Evolutionary conservation across 805 yeast genomes (phyloP).

Genomic region (Cyberlindnera mrakii): DNA sequence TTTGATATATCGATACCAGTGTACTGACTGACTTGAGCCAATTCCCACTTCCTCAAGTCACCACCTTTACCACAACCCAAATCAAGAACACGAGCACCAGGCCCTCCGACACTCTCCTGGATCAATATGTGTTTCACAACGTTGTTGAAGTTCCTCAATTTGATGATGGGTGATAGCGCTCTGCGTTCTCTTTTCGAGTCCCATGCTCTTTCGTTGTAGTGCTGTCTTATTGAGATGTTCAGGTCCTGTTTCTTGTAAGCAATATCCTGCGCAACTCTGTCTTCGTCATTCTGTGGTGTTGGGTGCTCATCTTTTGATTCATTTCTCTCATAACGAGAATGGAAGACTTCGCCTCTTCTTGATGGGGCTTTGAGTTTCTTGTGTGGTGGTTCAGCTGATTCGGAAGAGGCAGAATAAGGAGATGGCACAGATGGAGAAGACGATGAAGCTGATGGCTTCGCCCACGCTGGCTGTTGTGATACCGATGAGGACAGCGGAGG

Average conservation of each 20-base stretch:
- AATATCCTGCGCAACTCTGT: constrained; percentile 18
- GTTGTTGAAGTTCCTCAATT: constrained; percentile 84
- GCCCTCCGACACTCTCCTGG: constrained; percentile 50
- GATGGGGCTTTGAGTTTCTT: constrained; percentile 12
- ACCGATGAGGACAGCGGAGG: constrained; percentile 5
- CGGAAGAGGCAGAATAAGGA: background rate
- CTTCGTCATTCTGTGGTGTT: background rate
- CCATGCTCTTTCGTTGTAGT: constrained; percentile 80
- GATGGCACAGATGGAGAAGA: background rate
- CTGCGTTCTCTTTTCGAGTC: constrained; percentile 59
- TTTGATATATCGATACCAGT: constrained; percentile 92
- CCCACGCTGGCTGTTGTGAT: constrained; percentile 1
- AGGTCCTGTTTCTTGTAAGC: constrained; percentile 26
- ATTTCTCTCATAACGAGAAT: background rate
- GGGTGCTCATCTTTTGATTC: background rate
- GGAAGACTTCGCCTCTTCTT: constrained; percentile 11
- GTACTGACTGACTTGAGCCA: constrained; percentile 64
- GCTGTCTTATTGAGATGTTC: constrained; percentile 69
- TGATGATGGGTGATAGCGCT: constrained; percentile 74
- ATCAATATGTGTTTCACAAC: constrained; percentile 84
- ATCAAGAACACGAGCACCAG: constrained; percentile 62
- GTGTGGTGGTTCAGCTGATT: constrained; percentile 2
- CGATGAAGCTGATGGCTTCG: background rate
- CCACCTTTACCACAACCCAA: constrained; percentile 99
- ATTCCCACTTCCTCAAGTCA: constrained; percentile 84